Evolutionary conservation across 306 rosid species (phyloP).

Genomic region (Acacia acuminata): DNA sequence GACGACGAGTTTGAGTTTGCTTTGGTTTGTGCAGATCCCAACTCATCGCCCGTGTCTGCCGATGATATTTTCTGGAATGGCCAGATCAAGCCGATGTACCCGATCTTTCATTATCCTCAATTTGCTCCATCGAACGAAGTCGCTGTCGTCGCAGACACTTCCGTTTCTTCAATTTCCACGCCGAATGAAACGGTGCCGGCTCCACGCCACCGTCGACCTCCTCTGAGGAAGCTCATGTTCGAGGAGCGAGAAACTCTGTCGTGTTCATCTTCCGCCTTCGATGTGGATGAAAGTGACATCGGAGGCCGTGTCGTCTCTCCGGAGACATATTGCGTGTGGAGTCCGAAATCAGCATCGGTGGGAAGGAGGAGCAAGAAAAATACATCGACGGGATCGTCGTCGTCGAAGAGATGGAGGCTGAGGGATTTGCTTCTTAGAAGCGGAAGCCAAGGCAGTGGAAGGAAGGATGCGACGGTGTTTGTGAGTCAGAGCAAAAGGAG

Average conservation of each 20-base stretch:
- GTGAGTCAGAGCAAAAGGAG: slow-evolving; percentile 33
- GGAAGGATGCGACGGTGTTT: slow-evolving; percentile 46
- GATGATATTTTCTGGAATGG: slow-evolving; percentile 93
- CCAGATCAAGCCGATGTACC: slow-evolving; percentile 75
- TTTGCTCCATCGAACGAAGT: not conserved
- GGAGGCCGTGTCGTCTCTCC: slow-evolving; percentile 47
- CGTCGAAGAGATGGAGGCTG: slow-evolving; percentile 82
- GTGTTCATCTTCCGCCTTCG: slow-evolving; percentile 63
- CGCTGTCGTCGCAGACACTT: not conserved
- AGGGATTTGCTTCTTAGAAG: slow-evolving; percentile 59
- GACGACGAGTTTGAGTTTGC: slow-evolving; percentile 67
- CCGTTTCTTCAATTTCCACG: not conserved
- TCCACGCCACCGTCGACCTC: slow-evolving; percentile 57
- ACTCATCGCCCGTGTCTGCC: slow-evolving; percentile 56
- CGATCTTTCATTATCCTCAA: slow-evolving; percentile 41
- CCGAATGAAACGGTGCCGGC: not conserved
- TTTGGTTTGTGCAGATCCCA: slow-evolving; percentile 43
- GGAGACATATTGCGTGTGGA: slow-evolving; percentile 76
- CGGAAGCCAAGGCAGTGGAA: slow-evolving; percentile 39
- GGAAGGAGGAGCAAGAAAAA: slow-evolving; percentile 49
- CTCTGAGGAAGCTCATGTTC: slow-evolving; percentile 73
- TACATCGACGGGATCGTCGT: slow-evolving; percentile 53
- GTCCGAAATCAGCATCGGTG: slow-evolving; percentile 29
- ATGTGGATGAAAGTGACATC: slow-evolving; percentile 56
- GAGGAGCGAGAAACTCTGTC: slow-evolving; percentile 63